Evolutionary conservation across 352 stramenopile species (phyloP).

Genomic region (Phytopythium kandeliae): DNA sequence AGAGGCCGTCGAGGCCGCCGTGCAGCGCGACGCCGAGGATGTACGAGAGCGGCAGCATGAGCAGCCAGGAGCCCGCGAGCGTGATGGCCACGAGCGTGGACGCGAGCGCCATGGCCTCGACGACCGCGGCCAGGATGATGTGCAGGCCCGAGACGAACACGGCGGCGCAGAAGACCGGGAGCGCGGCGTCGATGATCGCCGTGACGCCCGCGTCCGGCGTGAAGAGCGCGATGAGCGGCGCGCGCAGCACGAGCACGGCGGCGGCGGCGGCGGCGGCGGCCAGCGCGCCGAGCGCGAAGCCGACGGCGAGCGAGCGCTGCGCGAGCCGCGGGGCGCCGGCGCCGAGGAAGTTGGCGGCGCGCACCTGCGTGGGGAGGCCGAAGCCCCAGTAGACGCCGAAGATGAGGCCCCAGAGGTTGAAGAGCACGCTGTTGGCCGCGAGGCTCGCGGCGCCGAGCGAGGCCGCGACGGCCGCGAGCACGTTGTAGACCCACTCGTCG

Average conservation of each 20-base stretch:
- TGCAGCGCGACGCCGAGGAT: constrained; percentile 42
- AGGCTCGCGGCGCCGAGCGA: constrained; percentile 55
- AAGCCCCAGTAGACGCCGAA: constrained; percentile 85
- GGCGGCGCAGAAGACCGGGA: constrained; percentile 66
- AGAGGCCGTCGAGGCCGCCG: constrained; percentile 53
- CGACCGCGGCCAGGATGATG: constrained; percentile 69
- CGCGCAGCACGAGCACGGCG: constrained; percentile 40
- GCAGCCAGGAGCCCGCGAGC: constrained; percentile 56
- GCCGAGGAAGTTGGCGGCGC: constrained; percentile 66
- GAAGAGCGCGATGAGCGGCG: constrained; percentile 48
- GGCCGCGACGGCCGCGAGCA: constrained; percentile 62
- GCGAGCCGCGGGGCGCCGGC: constrained; percentile 53
- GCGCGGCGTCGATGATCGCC: constrained; percentile 37
- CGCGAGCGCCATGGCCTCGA: constrained; percentile 76
- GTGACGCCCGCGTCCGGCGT: constrained; percentile 55
- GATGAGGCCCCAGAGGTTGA: constrained; percentile 79
- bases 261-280: constrained; percentile 51
- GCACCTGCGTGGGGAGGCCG: constrained; percentile 72
- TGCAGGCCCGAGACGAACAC: constrained; percentile 75
- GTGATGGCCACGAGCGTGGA: constrained; percentile 71
- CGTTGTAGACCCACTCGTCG: constrained; percentile 81
- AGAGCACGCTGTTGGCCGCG: constrained; percentile 77
- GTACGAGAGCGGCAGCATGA: constrained; percentile 65
- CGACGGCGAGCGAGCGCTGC: constrained; percentile 50
- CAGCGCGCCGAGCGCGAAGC: constrained; percentile 55